phyloP scores from a whole-genome alignment of 768 basidiomycete species.

The Phylloporus arenicola region DNA sequence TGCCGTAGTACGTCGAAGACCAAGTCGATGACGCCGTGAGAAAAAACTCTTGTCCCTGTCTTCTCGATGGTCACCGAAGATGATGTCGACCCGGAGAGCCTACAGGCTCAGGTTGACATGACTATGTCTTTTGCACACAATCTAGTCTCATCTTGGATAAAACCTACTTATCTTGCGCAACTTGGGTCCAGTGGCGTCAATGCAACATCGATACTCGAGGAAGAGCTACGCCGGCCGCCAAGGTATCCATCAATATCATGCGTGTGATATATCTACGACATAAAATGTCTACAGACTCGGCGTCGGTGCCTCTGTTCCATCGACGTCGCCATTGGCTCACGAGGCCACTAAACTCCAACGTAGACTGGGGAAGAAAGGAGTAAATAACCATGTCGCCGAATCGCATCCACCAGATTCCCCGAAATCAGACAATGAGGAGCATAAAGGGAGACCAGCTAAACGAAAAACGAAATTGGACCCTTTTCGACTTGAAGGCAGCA shows the following conservation, averaged over 20 bases:
- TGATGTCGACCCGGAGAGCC: conserved; percentile 56
- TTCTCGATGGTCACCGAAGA: conserved; percentile 36
- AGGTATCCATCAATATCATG: conserved; percentile 40
- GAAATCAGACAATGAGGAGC: conserved; percentile 46
- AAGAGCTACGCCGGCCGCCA: conserved; percentile 63
- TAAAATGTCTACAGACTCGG: conserved; percentile 49
- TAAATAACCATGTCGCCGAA: conserved; percentile 45
- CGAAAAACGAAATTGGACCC: conserved; percentile 59
- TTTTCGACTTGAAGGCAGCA: conserved; percentile 37
- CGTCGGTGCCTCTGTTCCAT: conserved; percentile 63
- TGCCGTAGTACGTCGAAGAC: conserved; percentile 1
- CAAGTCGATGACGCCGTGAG: conserved; percentile 11
- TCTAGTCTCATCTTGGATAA: conserved; percentile 74
- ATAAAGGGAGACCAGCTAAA: conserved; percentile 50
- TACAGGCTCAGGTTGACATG: conserved; percentile 80
- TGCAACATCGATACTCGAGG: conserved; percentile 54
- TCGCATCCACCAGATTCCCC: conserved; percentile 20
- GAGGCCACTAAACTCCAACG: conserved; percentile 61
- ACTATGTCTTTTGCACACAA: conserved; percentile 72
- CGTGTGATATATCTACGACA: not conserved
- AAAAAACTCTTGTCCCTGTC: not conserved
- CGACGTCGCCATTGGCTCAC: conserved; percentile 38
- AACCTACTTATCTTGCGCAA: conserved; percentile 42
- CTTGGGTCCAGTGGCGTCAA: conserved; percentile 28
- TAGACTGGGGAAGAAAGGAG: conserved; percentile 46